Conservation (phyloP, 2,329 filamentous ascomycete species). For the Trichoderma simmonsii region DNA sequence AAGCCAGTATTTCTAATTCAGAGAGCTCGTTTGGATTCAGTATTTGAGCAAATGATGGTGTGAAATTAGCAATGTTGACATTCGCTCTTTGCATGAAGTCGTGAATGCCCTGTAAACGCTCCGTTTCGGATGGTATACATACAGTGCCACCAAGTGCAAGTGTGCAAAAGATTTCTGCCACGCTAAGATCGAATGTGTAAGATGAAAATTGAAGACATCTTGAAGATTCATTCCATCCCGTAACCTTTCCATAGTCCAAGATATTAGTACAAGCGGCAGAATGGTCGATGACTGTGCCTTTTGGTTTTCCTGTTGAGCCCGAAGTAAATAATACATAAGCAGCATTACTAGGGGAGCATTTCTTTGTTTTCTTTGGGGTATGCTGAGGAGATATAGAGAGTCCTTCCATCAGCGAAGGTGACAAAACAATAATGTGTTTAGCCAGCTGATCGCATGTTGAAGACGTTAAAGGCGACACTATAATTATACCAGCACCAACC, state of each 20-base stretch:
- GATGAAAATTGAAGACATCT: constrained; percentile 52
- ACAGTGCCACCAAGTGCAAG: constrained; percentile 24
- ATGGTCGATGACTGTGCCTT: constrained; percentile 40
- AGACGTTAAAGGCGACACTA: constrained; percentile 2
- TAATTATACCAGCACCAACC: constrained; percentile 2
- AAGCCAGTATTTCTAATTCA: constrained; percentile 12
- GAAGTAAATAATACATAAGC: constrained; percentile 31
- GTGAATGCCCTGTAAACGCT: constrained; percentile 13
- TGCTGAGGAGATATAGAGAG: background rate
- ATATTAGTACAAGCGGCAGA: constrained; percentile 51
- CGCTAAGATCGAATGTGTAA: constrained; percentile 48
- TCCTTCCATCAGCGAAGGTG: background rate
- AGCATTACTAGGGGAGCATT: background rate
- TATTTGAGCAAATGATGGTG: constrained; percentile 21
- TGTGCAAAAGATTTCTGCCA: constrained; percentile 29
- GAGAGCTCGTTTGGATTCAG: constrained; percentile 18
- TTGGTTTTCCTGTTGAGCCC: constrained; percentile 28
- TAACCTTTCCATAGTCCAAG: constrained; percentile 43
- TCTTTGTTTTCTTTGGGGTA: background rate
- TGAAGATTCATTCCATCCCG: constrained; percentile 45
- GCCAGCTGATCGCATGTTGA: background rate
- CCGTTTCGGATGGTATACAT: constrained; percentile 24
- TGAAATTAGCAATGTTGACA: constrained; percentile 19
- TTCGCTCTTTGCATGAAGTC: constrained; percentile 2
- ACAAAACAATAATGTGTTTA: background rate